A percentile compares a stretch with the other conserved stretches of the same genome.
phyloP scores from a whole-genome alignment of 306 rosid species.

The Sesbania bispinosa region DNA sequence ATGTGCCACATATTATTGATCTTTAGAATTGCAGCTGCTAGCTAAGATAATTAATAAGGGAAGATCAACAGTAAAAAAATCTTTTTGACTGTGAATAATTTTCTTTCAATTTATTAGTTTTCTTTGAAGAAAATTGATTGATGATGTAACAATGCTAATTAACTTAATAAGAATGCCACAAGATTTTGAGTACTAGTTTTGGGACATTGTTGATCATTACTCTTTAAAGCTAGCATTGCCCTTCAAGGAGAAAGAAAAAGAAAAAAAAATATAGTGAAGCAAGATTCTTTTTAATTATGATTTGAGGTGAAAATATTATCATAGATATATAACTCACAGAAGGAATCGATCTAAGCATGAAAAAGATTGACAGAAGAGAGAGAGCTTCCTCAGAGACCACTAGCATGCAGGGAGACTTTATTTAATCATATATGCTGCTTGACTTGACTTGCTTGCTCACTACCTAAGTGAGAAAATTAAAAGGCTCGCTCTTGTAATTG shows the following conservation, averaged over 20 bases:
- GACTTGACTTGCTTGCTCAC: background rate
- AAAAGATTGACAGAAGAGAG: constrained; percentile 72
- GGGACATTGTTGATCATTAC: background rate
- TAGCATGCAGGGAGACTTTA: constrained; percentile 20
- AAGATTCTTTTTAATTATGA: background rate
- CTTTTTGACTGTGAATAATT: background rate
- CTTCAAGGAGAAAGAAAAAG: background rate
- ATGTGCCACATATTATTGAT: background rate
- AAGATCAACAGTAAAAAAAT: background rate
- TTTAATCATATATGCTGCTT: constrained; percentile 16
- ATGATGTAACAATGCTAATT: background rate
- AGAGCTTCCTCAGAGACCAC: constrained; percentile 50
- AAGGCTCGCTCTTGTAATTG: too few relatives aligned
- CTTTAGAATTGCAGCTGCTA: too few relatives aligned
- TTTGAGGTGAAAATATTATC: background rate
- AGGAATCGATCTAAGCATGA: background rate
- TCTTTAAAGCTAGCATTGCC: background rate
- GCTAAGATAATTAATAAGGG: too few relatives aligned
- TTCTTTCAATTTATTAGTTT: background rate
- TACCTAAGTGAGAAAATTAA: too few relatives aligned
- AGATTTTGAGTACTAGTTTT: background rate
- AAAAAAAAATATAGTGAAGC: background rate
- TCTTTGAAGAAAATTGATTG: background rate
- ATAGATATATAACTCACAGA: background rate
- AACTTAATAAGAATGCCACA: background rate